These are phyloP conservation scores for Berberis thunbergii DNA, from an alignment of 164 flowering plant species.

Conservation along the genomic window DNA sequence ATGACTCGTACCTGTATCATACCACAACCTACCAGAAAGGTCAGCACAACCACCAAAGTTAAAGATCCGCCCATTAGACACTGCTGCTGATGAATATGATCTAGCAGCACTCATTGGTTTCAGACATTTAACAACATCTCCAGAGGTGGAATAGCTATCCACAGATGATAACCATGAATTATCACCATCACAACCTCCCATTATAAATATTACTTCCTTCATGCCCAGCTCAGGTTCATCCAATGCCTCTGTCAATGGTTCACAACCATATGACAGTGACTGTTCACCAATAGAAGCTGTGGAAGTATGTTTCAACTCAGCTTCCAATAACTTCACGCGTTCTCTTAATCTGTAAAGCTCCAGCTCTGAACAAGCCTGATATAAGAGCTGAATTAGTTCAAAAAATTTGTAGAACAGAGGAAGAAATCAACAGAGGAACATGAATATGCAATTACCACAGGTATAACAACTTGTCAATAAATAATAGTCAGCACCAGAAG, in stretches of 20 bases:
- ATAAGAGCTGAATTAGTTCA: neutral
- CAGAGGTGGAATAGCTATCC: constrained; percentile 48
- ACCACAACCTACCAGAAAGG: constrained; percentile 33
- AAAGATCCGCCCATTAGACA: constrained; percentile 44
- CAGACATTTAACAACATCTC: constrained; percentile 37
- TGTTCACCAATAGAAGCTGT: constrained; percentile 9
- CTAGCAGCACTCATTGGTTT: constrained; percentile 57
- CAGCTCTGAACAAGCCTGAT: constrained; percentile 40
- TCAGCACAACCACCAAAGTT: constrained; percentile 69
- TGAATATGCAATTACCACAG: neutral
- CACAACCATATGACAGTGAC: constrained; percentile 10
- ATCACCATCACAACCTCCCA: constrained; percentile 75
- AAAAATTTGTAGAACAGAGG: neutral
- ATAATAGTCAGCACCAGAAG: neutral
- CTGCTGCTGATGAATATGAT: constrained; percentile 50
- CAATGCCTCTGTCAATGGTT: constrained; percentile 9
- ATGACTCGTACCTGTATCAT: constrained; percentile 58
- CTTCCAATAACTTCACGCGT: constrained; percentile 30
- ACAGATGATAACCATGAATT: constrained; percentile 45
- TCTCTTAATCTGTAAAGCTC: constrained; percentile 36
- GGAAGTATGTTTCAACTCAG: constrained; percentile 12
- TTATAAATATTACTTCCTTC: constrained; percentile 34
- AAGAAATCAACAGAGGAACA: neutral
- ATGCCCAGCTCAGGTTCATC: constrained; percentile 20
- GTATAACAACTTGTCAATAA: neutral